phyloP scores from a whole-genome alignment of 1,139 yeast genomes.

The Yamadazyma conglobata region DNA sequence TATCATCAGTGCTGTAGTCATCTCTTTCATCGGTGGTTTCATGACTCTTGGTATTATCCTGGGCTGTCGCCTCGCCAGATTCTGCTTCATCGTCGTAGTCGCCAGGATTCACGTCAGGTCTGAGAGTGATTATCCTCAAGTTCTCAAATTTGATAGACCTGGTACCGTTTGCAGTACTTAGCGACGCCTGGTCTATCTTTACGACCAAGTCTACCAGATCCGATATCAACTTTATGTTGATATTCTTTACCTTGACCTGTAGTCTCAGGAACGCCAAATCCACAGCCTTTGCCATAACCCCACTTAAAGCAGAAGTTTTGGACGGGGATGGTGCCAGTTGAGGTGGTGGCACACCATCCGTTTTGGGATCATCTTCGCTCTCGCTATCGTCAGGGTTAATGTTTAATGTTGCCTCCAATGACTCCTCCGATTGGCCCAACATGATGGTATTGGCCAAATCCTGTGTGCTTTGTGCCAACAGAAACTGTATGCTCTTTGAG shows the following conservation, averaged over 20 bases:
- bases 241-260: constrained; percentile 42
- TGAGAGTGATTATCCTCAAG: constrained; percentile 31
- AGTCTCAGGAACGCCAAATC: constrained; percentile 68
- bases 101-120: constrained; percentile 38
- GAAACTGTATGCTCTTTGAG: constrained; percentile 34
- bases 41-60: constrained; percentile 14
- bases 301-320: constrained; percentile 42
- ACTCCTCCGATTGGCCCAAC: constrained; percentile 21
- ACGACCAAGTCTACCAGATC: constrained; percentile 47
- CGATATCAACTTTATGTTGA: constrained; percentile 47
- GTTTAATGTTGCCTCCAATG: constrained; percentile 6
- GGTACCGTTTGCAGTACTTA: constrained; percentile 47
- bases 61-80: constrained; percentile 14
- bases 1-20: constrained; percentile 13
- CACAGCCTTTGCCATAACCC: constrained; percentile 59
- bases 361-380: background rate
- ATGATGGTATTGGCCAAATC: constrained; percentile 63
- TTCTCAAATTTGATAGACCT: constrained; percentile 41
- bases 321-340: constrained; percentile 14
- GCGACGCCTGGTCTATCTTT: constrained; percentile 34
- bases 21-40: constrained; percentile 11
- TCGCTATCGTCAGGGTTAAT: constrained; percentile 3
- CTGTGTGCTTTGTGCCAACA: constrained; percentile 61
- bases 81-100: constrained; percentile 8
- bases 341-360: too few relatives aligned